These are phyloP conservation scores for Ilyonectria destructans DNA, from an alignment of 2,329 filamentous ascomycete species.

Conservation along the genomic window DNA sequence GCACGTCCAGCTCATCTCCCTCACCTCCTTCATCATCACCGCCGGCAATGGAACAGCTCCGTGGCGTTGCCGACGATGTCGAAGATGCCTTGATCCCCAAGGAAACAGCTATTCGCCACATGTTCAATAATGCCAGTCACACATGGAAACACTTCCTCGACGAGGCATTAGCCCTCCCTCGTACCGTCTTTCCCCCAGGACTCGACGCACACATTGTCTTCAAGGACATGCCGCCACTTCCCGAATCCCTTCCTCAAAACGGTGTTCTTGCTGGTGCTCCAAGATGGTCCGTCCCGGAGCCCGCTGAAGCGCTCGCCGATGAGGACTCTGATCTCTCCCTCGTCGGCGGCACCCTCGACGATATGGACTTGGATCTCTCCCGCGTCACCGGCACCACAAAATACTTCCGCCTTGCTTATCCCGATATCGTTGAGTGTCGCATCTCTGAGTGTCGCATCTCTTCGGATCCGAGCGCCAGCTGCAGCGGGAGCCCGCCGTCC, in stretches of 20 bases:
- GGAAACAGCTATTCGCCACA: slow-evolving; percentile 39
- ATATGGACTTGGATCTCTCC: slow-evolving; percentile 40
- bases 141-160: slow-evolving; percentile 45
- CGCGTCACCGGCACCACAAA: slow-evolving; percentile 46
- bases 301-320: slow-evolving; percentile 32
- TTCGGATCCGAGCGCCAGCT: slow-evolving; percentile 36
- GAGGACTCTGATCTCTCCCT: slow-evolving; percentile 41
- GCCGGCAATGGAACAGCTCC: slow-evolving; percentile 30
- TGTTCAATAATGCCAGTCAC: slow-evolving; percentile 41
- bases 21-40: slow-evolving; percentile 22
- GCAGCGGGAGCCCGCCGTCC: slow-evolving; percentile 41
- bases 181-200: slow-evolving; percentile 41
- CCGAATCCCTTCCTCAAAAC: slow-evolving; percentile 40
- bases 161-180: slow-evolving; percentile 40
- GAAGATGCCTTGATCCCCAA: slow-evolving; percentile 45
- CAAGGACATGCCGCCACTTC: slow-evolving; percentile 47
- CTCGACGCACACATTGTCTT: slow-evolving; percentile 46
- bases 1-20: slow-evolving; percentile 29
- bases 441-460: slow-evolving; percentile 43
- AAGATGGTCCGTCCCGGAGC: slow-evolving; percentile 46
- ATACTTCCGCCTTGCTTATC: slow-evolving; percentile 48
- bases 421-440: slow-evolving; percentile 41
- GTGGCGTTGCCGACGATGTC: slow-evolving; percentile 36
- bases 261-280: slow-evolving; percentile 47
- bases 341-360: slow-evolving; percentile 37